Conservation (phyloP, 1,284 basidiomycete genomes). For the Trametes pubescens region DNA sequence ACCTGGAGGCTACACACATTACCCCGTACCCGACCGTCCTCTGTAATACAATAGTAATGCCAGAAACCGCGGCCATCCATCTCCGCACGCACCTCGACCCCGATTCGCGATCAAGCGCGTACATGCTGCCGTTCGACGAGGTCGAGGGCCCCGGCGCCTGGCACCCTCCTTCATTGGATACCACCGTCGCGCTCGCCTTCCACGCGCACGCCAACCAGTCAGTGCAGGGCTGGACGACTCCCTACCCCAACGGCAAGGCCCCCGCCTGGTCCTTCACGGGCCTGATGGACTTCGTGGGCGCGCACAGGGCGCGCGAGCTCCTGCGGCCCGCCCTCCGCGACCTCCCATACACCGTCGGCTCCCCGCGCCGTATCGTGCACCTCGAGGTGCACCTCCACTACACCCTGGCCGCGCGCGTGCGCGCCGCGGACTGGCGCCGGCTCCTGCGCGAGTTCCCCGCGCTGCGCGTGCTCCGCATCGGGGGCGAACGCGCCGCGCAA, state of each 20-base stretch:
- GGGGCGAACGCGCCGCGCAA: not conserved
- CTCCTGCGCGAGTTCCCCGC: not conserved
- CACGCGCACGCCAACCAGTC: not conserved
- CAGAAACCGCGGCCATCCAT: not conserved
- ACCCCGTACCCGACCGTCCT: not conserved
- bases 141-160: no score
- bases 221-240: not conserved
- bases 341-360: constrained; percentile 37
- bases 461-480: constrained; percentile 4
- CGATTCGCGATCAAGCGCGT: no score
- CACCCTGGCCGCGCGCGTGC: constrained; percentile 59
- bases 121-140: not conserved
- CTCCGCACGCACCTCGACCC: not conserved
- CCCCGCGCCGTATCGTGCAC: constrained; percentile 48
- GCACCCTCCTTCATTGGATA: not conserved
- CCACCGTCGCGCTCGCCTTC: not conserved
- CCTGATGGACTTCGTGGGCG: not conserved
- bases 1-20: not conserved
- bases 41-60: not conserved
- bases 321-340: not conserved
- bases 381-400: constrained; percentile 66
- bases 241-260: not conserved
- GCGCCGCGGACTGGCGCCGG: constrained; percentile 42
- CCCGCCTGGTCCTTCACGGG: not conserved
- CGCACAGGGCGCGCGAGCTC: not conserved